Evolutionary conservation across 2,329 filamentous ascomycete genomes (phyloP).

Genomic region (Drechmeria coniospora): DNA sequence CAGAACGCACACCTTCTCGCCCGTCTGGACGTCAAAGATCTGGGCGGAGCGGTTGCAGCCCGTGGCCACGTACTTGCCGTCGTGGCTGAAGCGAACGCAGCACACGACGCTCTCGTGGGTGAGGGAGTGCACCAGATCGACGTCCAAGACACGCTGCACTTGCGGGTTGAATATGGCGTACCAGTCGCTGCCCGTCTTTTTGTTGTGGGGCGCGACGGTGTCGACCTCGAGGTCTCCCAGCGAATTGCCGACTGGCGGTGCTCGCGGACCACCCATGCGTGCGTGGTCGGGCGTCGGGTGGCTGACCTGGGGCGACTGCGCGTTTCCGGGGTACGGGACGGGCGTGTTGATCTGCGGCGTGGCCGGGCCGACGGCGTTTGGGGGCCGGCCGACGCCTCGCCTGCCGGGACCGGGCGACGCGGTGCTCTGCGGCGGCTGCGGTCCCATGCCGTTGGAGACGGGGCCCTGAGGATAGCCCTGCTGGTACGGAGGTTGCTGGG

Average conservation of each 20-base stretch:
- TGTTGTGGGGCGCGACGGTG: constrained; percentile 67
- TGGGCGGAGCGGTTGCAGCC: constrained; percentile 98
- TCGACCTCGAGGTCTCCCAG: constrained; percentile 81
- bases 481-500: constrained; percentile 58
- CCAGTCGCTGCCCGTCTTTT: constrained; percentile 86
- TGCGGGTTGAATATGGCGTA: constrained; percentile 93
- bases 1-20: constrained; percentile 75
- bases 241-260: constrained; percentile 40
- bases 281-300: constrained; percentile 63
- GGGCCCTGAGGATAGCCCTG: constrained; percentile 48
- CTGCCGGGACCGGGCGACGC: constrained; percentile 77
- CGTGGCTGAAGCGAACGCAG: constrained; percentile 91
- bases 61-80: constrained; percentile 90
- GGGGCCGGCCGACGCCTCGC: constrained; percentile 51
- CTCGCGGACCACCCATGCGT: constrained; percentile 34
- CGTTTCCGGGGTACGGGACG: constrained; percentile 69
- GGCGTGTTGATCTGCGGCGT: constrained; percentile 87
- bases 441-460: constrained; percentile 55
- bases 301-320: constrained; percentile 72
- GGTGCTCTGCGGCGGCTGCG: constrained; percentile 69
- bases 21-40: constrained; percentile 85
- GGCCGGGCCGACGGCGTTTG: constrained; percentile 50
- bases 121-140: constrained; percentile 86
- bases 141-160: constrained; percentile 77
- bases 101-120: constrained; percentile 93